A percentile compares a stretch with the other conserved stretches of the same genome.
phyloP scores from a whole-genome alignment of 2,329 filamentous ascomycete genomes.

The Verticillium zaregamsianum region DNA sequence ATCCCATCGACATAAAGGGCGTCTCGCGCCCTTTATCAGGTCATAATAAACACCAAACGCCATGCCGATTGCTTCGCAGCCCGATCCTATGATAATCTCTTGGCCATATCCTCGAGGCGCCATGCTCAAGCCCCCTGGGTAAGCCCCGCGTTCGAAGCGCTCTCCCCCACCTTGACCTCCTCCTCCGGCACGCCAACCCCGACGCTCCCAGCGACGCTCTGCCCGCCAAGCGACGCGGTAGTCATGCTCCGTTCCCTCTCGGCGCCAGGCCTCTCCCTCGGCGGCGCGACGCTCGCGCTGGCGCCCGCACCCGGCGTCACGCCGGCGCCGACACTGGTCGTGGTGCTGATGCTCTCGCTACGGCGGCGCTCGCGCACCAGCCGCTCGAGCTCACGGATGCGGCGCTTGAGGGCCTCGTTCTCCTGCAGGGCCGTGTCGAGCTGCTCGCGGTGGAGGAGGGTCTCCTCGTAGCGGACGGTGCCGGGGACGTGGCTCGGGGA shows the following conservation, averaged over 20 bases:
- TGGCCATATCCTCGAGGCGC: not conserved
- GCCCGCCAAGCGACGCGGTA: conserved; percentile 30
- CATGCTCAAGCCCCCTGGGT: not conserved
- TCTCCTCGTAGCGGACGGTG: conserved; percentile 59
- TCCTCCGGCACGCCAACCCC: conserved; percentile 56
- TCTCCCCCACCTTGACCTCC: conserved; percentile 58
- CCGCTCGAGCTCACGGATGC: conserved; percentile 59
- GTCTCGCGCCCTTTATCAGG: not conserved
- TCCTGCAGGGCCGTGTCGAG: conserved; percentile 59
- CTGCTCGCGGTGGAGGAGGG: conserved; percentile 54
- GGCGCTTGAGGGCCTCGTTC: conserved; percentile 57
- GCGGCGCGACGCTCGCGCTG: conserved; percentile 41
- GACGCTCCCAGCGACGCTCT: conserved; percentile 39
- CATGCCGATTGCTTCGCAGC: not conserved
- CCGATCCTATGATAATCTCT: not conserved
- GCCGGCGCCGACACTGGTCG: conserved; percentile 25
- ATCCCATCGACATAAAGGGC: not conserved
- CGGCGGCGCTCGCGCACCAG: conserved; percentile 44
- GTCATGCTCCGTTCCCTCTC: conserved; percentile 40
- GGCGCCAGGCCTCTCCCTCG: conserved; percentile 30
- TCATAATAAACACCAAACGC: not conserved
- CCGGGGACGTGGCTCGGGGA: conserved; percentile 53
- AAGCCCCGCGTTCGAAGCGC: conserved; percentile 47
- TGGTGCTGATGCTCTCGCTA: conserved; percentile 50
- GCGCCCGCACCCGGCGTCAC: conserved; percentile 9